phyloP scores from a whole-genome alignment of 768 basidiomycete genomes.

The Vararia minispora region DNA sequence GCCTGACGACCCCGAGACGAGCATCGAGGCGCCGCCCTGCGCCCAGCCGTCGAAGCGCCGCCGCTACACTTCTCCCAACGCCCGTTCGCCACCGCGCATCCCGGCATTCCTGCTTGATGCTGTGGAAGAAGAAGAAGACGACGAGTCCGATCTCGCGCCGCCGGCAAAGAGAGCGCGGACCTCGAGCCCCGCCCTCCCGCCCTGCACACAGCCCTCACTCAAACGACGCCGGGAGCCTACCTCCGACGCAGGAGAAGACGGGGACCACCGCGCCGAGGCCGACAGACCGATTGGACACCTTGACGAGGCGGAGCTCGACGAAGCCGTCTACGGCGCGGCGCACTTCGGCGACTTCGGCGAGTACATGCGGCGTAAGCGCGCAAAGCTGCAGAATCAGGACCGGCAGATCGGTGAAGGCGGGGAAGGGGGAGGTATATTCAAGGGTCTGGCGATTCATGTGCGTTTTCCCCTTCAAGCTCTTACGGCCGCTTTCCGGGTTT shows the following conservation, averaged over 20 bases:
- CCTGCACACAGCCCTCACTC: too few relatives aligned
- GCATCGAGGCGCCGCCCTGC: constrained; percentile 25
- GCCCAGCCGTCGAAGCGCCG: constrained; percentile 33
- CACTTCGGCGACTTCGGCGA: constrained; percentile 78
- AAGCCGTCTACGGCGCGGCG: constrained; percentile 57
- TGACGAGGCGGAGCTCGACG: constrained; percentile 8
- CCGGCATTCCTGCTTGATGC: constrained; percentile 4
- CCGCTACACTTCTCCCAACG: too few relatives aligned
- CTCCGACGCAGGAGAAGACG: too few relatives aligned
- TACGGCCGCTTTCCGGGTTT: not conserved
- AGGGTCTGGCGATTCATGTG: constrained; percentile 75
- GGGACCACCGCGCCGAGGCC: not conserved
- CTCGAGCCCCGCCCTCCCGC: too few relatives aligned
- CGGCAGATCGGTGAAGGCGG: constrained; percentile 21
- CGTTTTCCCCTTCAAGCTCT: constrained; percentile 18
- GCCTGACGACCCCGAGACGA: constrained; percentile 16
- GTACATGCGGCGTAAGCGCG: constrained; percentile 85
- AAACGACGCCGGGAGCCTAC: too few relatives aligned
- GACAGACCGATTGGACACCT: not conserved
- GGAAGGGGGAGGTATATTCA: constrained; percentile 40
- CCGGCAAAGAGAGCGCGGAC: too few relatives aligned
- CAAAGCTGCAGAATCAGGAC: constrained; percentile 83
- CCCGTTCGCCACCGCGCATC: constrained; percentile 7
- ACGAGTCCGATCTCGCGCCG: constrained; percentile 13
- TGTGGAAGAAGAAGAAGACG: constrained; percentile 6